Conservation (phyloP, 2,329 filamentous ascomycete genomes). For the Chlorencoelia australis region DNA sequence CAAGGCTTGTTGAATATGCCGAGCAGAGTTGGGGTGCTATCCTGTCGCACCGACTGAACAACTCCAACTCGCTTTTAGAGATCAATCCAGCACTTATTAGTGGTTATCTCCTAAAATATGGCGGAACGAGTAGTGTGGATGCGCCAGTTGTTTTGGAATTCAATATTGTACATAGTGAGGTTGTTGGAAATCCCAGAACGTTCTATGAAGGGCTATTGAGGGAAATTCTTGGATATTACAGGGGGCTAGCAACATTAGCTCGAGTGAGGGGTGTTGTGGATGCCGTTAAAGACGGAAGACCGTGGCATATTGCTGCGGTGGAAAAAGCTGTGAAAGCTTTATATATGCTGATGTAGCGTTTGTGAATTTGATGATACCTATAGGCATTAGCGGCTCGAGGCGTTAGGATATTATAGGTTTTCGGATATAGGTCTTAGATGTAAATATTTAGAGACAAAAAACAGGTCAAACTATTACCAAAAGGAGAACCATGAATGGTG, state of each 20-base stretch:
- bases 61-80: constrained; percentile 44
- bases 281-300: constrained; percentile 50
- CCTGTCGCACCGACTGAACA: constrained; percentile 54
- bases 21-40: constrained; percentile 72
- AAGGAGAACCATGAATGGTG: no score
- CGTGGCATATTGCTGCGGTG: constrained; percentile 68
- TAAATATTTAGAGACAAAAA: no score
- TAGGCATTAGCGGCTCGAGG: no score
- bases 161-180: constrained; percentile 48
- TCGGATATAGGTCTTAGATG: no score
- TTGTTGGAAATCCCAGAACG: constrained; percentile 24
- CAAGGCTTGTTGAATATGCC: constrained; percentile 59
- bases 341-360: constrained; percentile 55
- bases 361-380: no score
- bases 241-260: constrained; percentile 59
- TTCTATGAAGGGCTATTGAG: constrained; percentile 53
- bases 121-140: constrained; percentile 45
- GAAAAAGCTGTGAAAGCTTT: constrained; percentile 58
- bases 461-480: no score
- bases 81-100: constrained; percentile 48
- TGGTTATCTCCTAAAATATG: constrained; percentile 56
- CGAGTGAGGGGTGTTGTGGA: constrained; percentile 54
- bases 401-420: no score
- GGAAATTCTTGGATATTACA: constrained; percentile 61
- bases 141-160: constrained; percentile 52